Evolutionary conservation across 106 monocot genomes (phyloP), one percentile per base, ranked within the genome.

Genomic region (Dioscorea dumetorum): DNA sequence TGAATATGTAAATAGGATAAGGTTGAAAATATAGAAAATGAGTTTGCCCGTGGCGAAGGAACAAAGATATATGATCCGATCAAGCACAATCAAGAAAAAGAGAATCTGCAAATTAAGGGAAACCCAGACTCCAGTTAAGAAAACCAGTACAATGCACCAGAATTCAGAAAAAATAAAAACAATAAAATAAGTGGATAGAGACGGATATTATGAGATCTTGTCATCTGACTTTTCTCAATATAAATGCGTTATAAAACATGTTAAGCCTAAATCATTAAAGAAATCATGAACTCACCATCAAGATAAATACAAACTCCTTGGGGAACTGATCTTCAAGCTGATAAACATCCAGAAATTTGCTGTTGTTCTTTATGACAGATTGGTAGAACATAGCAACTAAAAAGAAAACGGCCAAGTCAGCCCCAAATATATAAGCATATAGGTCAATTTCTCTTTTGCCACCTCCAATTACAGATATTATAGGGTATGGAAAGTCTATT

Each of bases 321-420:
- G 97, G 97, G 73, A 97, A 97, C 69, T 92, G 97, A 73, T 97
- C 97, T 53, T 91, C 97, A 52, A 97, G 80, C 74, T 97, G 97
- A 79, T 97, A 91, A 70, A 91, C 91, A 67, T 92, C 97, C 54
- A 97, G 79, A 80, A 97, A 80, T 58, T 91, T 80, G 82, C 91
- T 97, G 34, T 84, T 97, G 62, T 97, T 97, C 73, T 86, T 92
- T 69, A 92, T 91, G 24, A 97, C 84, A 67, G 91, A 91, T 51
- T 97, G 97, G 63, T 97, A 97, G 49, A 97, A 90, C 49, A 89
- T 97, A 17, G 92, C 89, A 62, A 92, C 89, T 58, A 97, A 72
- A 78, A 97, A 97, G 74, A 91, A 97, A 68, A 92, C 97, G 34
- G 91, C 87, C 73, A 97, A 87, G 69, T 97, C 97, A 72, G 91